Base-by-base conservation (phyloP, 1,139 yeast species). In the Suhomyces maxii region DNA sequence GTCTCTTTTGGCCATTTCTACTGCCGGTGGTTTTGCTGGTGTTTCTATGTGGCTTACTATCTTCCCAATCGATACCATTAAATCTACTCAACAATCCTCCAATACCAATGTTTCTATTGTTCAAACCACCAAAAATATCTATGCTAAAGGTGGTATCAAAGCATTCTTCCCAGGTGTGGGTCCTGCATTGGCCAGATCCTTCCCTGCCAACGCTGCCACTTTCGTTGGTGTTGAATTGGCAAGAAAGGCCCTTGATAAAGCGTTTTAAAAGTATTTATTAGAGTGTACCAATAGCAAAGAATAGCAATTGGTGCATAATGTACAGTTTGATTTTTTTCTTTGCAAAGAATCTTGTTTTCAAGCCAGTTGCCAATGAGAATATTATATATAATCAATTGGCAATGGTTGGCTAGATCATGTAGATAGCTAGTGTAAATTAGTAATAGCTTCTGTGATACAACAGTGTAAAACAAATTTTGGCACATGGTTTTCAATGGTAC, bases 121-220 rank as follows among this genome's bases (percentile, higher is more conserved):
- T 8, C 80, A 81, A 53, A 89, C 90, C 41, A 82, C 96, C 9
- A 73, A 72, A 51, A 79, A 56, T 76, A 91, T 59, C 69, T 79
- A 81, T 62, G 63, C 76, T 28, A 79, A 81, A 52, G 95, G 93
- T 37, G 98, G 98, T 26, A 55, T 90, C 56, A 86, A 84, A 64
- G 97, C 95, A 0, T 93, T 93, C 73, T 93, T 90, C 89, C 98
- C 98, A 1, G 98, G 98, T 50, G 78, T 93, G 31, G 98, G 97
- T 0, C 98, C 99, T 10, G 98, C 98, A 1, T 74, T 93, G 60
- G 82, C 90, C 37, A 82, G 99, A 66, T 86, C 96, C 26, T 91
- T 93, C 87, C 98, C 98, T 3, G 97, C 98, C 25, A 93, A 93
- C 65, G 98, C 98, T 14, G 98, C 98, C 18, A 91, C 98, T 3